Percentiles rank a stretch among this genome's conserved stretches.
These are phyloP conservation scores for Solioccasus polychromus DNA, from an alignment of 768 basidiomycete species.

Conservation along the genomic window DNA sequence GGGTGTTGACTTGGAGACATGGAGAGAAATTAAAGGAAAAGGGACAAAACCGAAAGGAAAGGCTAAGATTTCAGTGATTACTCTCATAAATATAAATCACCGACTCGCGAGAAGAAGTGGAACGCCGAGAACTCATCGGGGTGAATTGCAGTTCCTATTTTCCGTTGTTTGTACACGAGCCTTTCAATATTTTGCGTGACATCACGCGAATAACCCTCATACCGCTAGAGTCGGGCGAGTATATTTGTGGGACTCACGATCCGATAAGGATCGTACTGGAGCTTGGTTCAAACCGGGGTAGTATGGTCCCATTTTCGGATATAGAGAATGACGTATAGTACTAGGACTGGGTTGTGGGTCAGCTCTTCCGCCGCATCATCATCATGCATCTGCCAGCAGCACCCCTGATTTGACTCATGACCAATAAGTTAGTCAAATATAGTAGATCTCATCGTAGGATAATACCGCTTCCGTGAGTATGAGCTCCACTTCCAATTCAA, in stretches of 20 bases:
- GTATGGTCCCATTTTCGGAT: background rate
- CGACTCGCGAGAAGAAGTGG: slow-evolving; percentile 1
- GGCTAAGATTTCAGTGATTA: background rate
- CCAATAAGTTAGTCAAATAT: background rate
- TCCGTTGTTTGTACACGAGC: slow-evolving; percentile 10
- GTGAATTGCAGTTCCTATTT: background rate
- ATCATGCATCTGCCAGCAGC: background rate
- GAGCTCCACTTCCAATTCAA: background rate
- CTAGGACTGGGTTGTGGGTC: too few species aligned
- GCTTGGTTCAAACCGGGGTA: background rate
- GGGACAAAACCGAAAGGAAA: background rate
- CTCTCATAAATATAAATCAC: slow-evolving; percentile 15
- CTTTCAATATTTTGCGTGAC: slow-evolving; percentile 17
- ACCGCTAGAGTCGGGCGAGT: too few species aligned
- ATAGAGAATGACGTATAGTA: background rate
- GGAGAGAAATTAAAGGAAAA: background rate
- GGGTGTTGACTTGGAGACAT: slow-evolving; percentile 24
- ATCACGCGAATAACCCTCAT: slow-evolving; percentile 20
- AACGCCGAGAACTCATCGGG: background rate
- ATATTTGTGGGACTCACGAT: too few species aligned
- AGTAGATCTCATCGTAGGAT: background rate
- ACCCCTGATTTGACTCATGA: background rate
- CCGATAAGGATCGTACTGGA: background rate
- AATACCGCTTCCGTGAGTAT: background rate
- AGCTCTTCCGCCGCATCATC: too few species aligned